Conservation (phyloP, 441 rosid genomes). For the Gossypium gossypioides region DNA sequence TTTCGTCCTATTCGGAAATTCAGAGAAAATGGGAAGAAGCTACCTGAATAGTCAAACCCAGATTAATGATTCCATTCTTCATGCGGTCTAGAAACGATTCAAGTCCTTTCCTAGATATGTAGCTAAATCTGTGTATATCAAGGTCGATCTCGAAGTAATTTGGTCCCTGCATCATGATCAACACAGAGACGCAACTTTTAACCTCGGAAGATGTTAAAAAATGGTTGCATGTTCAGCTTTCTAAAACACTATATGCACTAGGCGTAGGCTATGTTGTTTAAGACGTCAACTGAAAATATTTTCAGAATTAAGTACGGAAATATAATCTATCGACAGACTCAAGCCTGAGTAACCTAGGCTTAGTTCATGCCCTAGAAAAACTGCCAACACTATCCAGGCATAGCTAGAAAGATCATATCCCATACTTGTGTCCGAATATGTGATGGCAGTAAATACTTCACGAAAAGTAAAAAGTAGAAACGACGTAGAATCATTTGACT, state of each 20-base stretch:
- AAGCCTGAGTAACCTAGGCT: no score
- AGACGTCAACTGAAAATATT: no score
- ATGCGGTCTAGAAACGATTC: slow-evolving; percentile 82
- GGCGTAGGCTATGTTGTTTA: no score
- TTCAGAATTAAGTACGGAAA: no score
- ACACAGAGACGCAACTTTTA: background rate
- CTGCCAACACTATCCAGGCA: no score
- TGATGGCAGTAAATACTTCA: background rate
- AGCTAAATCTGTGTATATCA: slow-evolving; percentile 85
- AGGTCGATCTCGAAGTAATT: slow-evolving; percentile 89
- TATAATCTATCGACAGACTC: no score
- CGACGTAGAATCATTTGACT: background rate
- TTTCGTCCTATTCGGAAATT: background rate
- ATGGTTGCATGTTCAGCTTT: no score
- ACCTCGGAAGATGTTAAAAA: no score
- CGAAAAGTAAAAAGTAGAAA: background rate
- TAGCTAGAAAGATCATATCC: no score
- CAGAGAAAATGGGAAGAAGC: background rate
- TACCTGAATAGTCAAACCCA: slow-evolving; percentile 90
- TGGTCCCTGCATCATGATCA: slow-evolving; percentile 48
- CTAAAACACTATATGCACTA: no score
- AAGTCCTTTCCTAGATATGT: slow-evolving; percentile 75
- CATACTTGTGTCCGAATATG: background rate
- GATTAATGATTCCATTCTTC: slow-evolving; percentile 59
- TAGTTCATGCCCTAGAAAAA: no score